A percentile compares a stretch with the other conserved stretches of the same genome.
Evolutionary conservation across 306 rosid species (phyloP).

Genomic region (Castanea sativa): DNA sequence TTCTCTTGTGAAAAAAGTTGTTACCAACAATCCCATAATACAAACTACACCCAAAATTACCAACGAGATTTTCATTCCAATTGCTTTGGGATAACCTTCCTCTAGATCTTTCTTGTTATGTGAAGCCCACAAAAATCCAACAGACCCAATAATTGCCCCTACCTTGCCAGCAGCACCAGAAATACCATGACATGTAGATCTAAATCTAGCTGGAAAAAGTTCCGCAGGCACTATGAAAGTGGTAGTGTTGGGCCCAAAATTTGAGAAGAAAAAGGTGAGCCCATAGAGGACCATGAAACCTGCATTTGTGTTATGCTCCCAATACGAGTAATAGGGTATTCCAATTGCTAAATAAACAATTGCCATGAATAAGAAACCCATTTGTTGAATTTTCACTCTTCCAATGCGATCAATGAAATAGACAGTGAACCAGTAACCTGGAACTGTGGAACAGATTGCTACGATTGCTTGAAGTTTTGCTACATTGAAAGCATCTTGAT

Average conservation of each 20-base stretch:
- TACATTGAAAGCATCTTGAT: conserved; percentile 26
- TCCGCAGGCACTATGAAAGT: conserved; percentile 75
- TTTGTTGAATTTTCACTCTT: conserved; percentile 60
- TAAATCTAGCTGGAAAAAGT: conserved; percentile 69
- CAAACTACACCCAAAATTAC: conserved; percentile 59
- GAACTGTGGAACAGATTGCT: conserved; percentile 60
- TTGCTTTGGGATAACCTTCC: conserved; percentile 31
- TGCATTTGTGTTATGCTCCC: neutral
- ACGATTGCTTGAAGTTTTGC: conserved; percentile 61
- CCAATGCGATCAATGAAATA: conserved; percentile 70
- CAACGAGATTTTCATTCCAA: conserved; percentile 43
- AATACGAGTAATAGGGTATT: conserved; percentile 46
- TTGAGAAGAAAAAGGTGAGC: conserved; percentile 74
- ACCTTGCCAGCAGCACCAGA: conserved; percentile 68
- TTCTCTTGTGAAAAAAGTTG: conserved; percentile 58
- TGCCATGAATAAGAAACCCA: conserved; percentile 67
- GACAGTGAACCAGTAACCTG: conserved; percentile 68
- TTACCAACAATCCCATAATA: conserved; percentile 47
- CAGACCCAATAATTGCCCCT: conserved; percentile 70
- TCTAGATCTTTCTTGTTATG: neutral
- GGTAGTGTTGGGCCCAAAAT: conserved; percentile 84
- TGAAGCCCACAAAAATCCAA: conserved; percentile 61
- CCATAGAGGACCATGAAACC: conserved; percentile 58
- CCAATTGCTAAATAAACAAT: conserved; percentile 46
- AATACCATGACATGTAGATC: conserved; percentile 78